Evolutionary conservation across 257 asterid genomes (phyloP), one percentile per base, ranked within the genome.

Genomic region (Dorcoceras hygrometricum): DNA sequence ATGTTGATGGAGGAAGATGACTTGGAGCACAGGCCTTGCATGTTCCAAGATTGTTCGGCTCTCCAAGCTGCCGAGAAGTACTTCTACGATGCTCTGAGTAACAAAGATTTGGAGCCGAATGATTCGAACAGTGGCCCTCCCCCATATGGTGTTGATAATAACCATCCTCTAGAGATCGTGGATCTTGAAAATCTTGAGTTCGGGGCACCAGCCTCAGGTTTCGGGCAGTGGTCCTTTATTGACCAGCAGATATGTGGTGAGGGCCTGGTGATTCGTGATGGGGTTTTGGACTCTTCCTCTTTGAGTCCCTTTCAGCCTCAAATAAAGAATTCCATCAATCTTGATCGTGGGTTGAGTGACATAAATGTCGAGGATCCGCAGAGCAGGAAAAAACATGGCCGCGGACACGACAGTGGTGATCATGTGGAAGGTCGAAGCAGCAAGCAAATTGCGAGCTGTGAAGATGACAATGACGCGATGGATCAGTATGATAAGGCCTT

Each of bases 1-100:
- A 90, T 88, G 85, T 75, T 90, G n/a, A 76, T 88, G 89, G 97
- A 87, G 8, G 97, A 88, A 24, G 91, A 77, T 12, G 88, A 83
- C 28, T 68, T 80, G 77, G 89, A 79, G 36, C 65, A 73, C 18
- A 64, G 65, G 18, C 83, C 88, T 27, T 83, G 80, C 73, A 82
- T 71, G 83, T 78, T 85, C 53, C 89, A 85, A 18, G 96, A 89
- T 24, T 76, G 82, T 72, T 75, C 81, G 53, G 88, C 91, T 63
- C 86, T 87, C 7, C 86, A 84, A 61, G 94, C 87, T 27, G 81
- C 96, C 16, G 96, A 87, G 81, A 84, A 81, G 16, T 84, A 81
- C 68, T 90, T 87, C 81, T 55, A 72, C 57, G 81, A 81, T 9
- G 89, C 80, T 11, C 74, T 89, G 8, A 32, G 61, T 2, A 75